Base-by-base conservation (phyloP, 345 rosid genomes). In the Sonneratia alba region DNA sequence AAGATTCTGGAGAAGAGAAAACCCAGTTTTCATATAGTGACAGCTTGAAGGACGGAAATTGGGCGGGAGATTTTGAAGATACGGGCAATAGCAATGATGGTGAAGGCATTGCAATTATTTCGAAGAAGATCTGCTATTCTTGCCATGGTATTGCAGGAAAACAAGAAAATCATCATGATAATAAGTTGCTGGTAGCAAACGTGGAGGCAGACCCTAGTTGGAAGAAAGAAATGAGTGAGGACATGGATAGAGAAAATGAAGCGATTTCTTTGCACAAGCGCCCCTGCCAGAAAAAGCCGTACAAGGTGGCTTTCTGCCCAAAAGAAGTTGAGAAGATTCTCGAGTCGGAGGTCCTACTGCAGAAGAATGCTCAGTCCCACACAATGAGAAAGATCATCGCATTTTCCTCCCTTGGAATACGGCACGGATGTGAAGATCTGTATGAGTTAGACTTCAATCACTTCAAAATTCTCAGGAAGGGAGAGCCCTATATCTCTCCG, bases 341-440 rank as follows among this genome's bases (percentile, higher is more conserved):
- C 0, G 87, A 80, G 32, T 72, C 81, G 3, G 84, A 80, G 65
- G 62, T 37, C 36, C 82, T 87, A 24, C 51, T n/a, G 45, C 24
- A 42, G 65, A 85, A 79, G 73, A 85, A 83, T 74, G 87, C 88
- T 45, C 85, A 85, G 73, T 81, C 85, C 57, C 90, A 85, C 76
- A 83, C 90, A 62, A 81, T 83, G 62, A 83, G 91, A 72, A 85
- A 85, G 74, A 83, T 87, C 61, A 74, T 85, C 66, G 86, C 80
- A 32, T 87, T 87, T 40, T 75, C 87, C 7, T 85, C 83, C 53
- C 85, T 87, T 7, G 82, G 88, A 48, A 83, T 81, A 69, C 79
- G 81, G 78, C 85, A 85, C 67, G 91, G 91, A 18, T 83, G 83
- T 73, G 91, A 85, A 70, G 88, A 87, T 47, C 79, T 83, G 77